These are phyloP conservation scores for Annona cherimola DNA, from an alignment of 164 flowering plant species.

Conservation along the genomic window DNA sequence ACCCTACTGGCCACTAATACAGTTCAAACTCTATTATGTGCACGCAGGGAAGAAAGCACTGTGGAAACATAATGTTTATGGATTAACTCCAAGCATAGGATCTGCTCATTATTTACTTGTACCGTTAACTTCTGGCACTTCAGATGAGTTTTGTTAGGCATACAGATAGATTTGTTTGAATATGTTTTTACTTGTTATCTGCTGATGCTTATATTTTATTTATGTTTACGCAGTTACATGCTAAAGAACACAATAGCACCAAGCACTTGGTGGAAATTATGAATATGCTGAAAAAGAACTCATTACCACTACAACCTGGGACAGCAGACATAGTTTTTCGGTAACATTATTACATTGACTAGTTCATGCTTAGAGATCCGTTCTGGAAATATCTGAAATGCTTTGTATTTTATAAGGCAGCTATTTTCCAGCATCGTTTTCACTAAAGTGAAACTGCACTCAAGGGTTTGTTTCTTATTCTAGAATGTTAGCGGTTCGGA, in stretches of 20 bases:
- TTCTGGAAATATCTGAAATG: not conserved
- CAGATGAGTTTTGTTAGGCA: not conserved
- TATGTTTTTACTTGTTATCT: not conserved
- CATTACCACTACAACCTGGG: conserved; percentile 72
- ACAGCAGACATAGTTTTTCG: conserved; percentile 95
- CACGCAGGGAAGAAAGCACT: conserved; percentile 67
- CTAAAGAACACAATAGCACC: conserved; percentile 65
- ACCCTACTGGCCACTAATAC: not conserved
- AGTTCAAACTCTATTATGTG: not conserved
- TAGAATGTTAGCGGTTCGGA: not conserved
- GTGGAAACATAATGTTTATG: conserved; percentile 77
- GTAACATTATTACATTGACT: conserved; percentile 23
- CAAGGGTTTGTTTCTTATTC: not conserved
- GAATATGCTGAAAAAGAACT: conserved; percentile 64
- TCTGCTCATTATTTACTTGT: conserved; percentile 85
- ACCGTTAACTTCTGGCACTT: conserved; percentile 9
- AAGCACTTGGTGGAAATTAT: conserved; percentile 65
- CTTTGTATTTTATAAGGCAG: not conserved
- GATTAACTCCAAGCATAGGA: conserved; percentile 65
- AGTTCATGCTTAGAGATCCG: not conserved
- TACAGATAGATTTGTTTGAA: not conserved
- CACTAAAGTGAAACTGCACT: not conserved
- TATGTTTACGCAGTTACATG: conserved; percentile 50
- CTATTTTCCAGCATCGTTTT: no score
- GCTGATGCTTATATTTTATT: not conserved